Evolutionary conservation across 1,139 yeast genomes (phyloP).

Genomic region (Petasospora fabianii): DNA sequence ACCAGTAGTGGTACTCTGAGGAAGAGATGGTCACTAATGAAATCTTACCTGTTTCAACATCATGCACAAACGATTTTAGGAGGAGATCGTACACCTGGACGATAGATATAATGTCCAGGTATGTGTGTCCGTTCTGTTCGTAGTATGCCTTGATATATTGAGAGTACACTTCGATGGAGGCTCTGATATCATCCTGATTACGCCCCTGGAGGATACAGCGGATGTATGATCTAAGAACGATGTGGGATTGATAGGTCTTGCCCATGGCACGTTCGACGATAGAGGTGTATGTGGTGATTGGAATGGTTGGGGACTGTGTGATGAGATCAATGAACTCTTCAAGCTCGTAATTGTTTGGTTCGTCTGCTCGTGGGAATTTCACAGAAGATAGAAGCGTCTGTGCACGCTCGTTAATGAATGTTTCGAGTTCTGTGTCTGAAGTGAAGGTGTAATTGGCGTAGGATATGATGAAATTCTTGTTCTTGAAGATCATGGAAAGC

Average conservation of each 20-base stretch:
- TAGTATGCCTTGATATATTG: slow-evolving; percentile 37
- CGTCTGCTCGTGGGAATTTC: slow-evolving; percentile 43
- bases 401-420: slow-evolving; percentile 18
- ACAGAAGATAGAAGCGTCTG: slow-evolving; percentile 25
- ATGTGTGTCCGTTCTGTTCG: slow-evolving; percentile 32
- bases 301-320: slow-evolving; percentile 19
- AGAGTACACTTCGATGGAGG: slow-evolving; percentile 41
- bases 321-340: slow-evolving; percentile 31
- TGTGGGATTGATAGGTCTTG: slow-evolving; percentile 46
- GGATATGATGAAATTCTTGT: slow-evolving; percentile 15
- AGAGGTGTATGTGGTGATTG: slow-evolving; percentile 23
- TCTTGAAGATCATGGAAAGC: slow-evolving; percentile 10
- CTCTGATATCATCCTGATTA: slow-evolving; percentile 31
- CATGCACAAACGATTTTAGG: slow-evolving; percentile 9
- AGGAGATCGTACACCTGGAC: slow-evolving; percentile 12
- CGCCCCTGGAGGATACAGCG: slow-evolving; percentile 24
- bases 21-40: too few species aligned
- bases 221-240: slow-evolving; percentile 31
- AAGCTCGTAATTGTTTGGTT: slow-evolving; percentile 34
- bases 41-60: too few species aligned
- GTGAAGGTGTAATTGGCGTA: slow-evolving; percentile 9
- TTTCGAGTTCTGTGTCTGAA: neutral
- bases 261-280: slow-evolving; percentile 36
- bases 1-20: slow-evolving; percentile 25
- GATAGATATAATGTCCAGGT: slow-evolving; percentile 31